Percentiles rank a stretch among this genome's conserved stretches.
phyloP scores from a whole-genome alignment of 2,329 filamentous ascomycete genomes.

The Microdochium bolleyi region DNA sequence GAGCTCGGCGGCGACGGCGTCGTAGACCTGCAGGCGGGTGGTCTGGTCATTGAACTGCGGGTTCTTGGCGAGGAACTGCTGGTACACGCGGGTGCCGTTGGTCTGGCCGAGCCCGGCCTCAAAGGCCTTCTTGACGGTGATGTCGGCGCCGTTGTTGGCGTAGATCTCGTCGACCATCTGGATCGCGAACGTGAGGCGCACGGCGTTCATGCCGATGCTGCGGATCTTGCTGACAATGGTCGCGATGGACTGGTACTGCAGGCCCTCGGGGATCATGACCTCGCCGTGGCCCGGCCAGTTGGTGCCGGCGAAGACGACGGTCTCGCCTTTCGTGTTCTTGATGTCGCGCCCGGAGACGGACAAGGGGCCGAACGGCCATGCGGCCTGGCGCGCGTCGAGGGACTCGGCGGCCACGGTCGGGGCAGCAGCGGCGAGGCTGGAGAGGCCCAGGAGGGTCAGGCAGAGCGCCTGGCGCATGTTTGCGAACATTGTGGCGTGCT shows the following conservation, averaged over 20 bases:
- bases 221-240: constrained; percentile 48
- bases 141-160: constrained; percentile 35
- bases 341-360: constrained; percentile 31
- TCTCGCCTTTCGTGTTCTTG: constrained; percentile 29
- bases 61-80: constrained; percentile 47
- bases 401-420: neutral
- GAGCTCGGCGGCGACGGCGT: constrained; percentile 53
- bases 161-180: constrained; percentile 56
- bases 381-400: constrained; percentile 1
- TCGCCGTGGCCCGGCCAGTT: constrained; percentile 57
- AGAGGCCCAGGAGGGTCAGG: neutral
- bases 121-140: constrained; percentile 36
- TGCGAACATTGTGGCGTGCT: neutral
- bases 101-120: constrained; percentile 35
- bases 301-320: constrained; percentile 42
- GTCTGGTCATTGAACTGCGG: constrained; percentile 45
- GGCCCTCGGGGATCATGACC: constrained; percentile 57
- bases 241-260: constrained; percentile 52
- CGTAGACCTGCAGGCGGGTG: constrained; percentile 50
- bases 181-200: constrained; percentile 55
- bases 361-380: constrained; percentile 36
- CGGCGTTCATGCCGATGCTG: constrained; percentile 52
- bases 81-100: constrained; percentile 43
- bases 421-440: neutral
- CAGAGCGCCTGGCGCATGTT: neutral